Evolutionary conservation across 495 filamentous ascomycete species (phyloP), one percentile per base, ranked within the genome.

Genomic region (Talaromyces proteolyticus): DNA sequence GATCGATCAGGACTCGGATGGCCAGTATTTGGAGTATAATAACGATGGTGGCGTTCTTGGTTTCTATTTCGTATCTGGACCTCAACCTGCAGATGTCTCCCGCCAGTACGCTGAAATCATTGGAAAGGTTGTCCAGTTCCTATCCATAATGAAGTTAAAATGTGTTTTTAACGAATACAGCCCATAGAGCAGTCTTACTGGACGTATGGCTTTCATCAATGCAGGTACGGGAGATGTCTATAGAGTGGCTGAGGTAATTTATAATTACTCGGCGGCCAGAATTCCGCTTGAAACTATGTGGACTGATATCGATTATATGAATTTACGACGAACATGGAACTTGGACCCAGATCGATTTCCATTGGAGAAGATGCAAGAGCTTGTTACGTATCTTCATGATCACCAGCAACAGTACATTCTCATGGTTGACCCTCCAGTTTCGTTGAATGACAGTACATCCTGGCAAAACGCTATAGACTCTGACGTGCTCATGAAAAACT

Each of bases 221-320:
- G 75, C 54, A 60, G 75, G 45, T 81, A 75, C 67, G 77, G 77
- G 61, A 23, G 76, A 77, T 52, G 75, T 71, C 67, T 66, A 60
- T 5, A 56, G 53, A 48, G 41, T 78, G 5, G 63, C 74, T 21
- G 67, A 69, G 19, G 70, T 81, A 17, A 69, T 77, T 4, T 64
- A 73, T 29, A 77, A 66, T 34, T 74, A 76, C 52, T 62, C 62
- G 17, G 52, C 54, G 3, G 72, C 72, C 51, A 64, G 68, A 20
- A 79, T 81, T 36, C 77, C 77, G 3, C 61, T 67, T 63, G 80
- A 73, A 56, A 84, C 74, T 8, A 80, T 89, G 19, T 90, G 86
- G 84, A 68, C 50, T n/a, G 52, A 57, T 47, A 60, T 60, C 20
- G 56, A 58, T 42, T 58, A 54, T 19, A 58, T 59, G 57, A 43